phyloP scores from a whole-genome alignment of 1,139 yeast genomes.

The Candida sanyaensis region DNA sequence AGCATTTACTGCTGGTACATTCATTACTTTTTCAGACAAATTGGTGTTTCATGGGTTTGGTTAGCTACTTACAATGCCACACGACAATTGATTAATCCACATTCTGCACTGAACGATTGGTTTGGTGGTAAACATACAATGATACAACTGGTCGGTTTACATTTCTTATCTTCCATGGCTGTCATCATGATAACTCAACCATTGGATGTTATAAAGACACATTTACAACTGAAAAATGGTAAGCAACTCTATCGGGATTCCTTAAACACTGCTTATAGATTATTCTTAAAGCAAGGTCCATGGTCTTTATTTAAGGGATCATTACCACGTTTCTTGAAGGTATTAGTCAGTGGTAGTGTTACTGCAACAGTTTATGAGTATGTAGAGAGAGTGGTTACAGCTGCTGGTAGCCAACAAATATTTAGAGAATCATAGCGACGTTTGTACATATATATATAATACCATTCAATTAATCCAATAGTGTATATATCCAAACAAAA shows the following conservation, averaged over 20 bases:
- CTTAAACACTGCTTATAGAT: constrained; percentile 69
- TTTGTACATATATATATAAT: not conserved
- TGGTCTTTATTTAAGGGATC: constrained; percentile 75
- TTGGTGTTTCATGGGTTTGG: constrained; percentile 78
- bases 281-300: constrained; percentile 70
- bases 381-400: constrained; percentile 52
- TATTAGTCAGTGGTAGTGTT: constrained; percentile 77
- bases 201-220: constrained; percentile 82
- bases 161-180: constrained; percentile 57
- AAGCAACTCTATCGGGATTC: constrained; percentile 65
- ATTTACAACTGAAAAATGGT: constrained; percentile 81
- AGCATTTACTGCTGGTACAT: constrained; percentile 82
- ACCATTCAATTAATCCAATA: not conserved
- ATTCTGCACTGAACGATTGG: constrained; percentile 44
- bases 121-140: constrained; percentile 48
- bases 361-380: constrained; percentile 70
- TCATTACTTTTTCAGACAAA: constrained; percentile 81
- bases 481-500: not conserved
- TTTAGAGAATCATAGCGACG: constrained; percentile 23
- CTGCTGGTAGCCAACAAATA: constrained; percentile 52
- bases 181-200: constrained; percentile 89
- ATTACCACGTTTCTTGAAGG: constrained; percentile 76
- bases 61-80: constrained; percentile 80
- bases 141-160: constrained; percentile 50
- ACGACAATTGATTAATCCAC: constrained; percentile 68